Base-by-base conservation (phyloP, 371 early-diverging fungal genomes). In the Syncephalastrum contaminatum region DNA sequence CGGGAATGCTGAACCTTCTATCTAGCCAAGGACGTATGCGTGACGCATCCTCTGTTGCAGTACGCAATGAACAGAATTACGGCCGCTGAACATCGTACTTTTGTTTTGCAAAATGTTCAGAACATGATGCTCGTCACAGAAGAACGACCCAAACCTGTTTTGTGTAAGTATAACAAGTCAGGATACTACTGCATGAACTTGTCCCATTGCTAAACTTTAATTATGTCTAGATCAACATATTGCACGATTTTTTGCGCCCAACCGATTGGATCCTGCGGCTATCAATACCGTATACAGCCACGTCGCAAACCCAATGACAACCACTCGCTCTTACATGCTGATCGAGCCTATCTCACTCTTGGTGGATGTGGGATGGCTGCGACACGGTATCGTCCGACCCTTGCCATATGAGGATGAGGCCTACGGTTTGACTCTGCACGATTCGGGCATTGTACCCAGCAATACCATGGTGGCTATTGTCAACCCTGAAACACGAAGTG, bases 401-500 rank as follows among this genome's bases (percentile, higher is more conserved):
- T 57, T 88, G 46, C 72, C 68, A 1, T 77, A 75, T 12, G 75
- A 74, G 44, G 80, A 87, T 19, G 83, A 85, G 46, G 64, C 74
- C 3, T 73, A 70, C 36, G 84, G 77, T 14, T 53, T 92, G 21
- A 55, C 85, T 54, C 62, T 93, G 27, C 86, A 91, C 58, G 93
- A 93, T 59, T 85, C 88, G 18, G 93, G 94, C 58, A 90, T 82
- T 60, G 88, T 89, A 0, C 77, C 85, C 10, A 83, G 86, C 55
- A 85, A 88, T 59, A 90, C 94, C 0, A 88, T 89, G 72, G 83
- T 91, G 4, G 94, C 92, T 19, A 90, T 94, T 56, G 92, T 93
- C 30, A 85, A 94, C 52, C 92, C 93, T 1, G 80, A 75, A 21
- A 87, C 90, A 4, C 70, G 67, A 4, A 76, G 69, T 15, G 71